Conservation (phyloP, 192 early-diverging fungal species). For the Rhizophagus sp. region DNA sequence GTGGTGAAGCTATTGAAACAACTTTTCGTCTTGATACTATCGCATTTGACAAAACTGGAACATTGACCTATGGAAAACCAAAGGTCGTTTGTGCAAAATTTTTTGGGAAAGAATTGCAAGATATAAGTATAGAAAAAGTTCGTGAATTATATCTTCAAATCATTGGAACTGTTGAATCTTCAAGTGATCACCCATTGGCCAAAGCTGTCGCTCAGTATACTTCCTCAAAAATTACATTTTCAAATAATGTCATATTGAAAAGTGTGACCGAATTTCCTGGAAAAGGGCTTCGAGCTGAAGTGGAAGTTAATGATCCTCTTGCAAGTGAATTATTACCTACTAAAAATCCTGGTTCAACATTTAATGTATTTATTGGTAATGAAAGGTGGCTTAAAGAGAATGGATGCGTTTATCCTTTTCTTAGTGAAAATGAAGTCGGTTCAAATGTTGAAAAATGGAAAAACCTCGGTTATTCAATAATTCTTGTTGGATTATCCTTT, state of each 20-base stretch:
- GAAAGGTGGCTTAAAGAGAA: conserved; percentile 66
- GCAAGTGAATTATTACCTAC: neutral
- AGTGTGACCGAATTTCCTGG: conserved; percentile 47
- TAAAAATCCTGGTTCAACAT: neutral
- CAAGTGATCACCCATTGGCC: conserved; percentile 74
- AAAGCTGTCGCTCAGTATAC: conserved; percentile 50
- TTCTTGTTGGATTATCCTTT: conserved; percentile 43
- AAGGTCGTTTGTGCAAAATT: conserved; percentile 48
- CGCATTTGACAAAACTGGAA: conserved; percentile 87
- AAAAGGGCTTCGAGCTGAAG: conserved; percentile 56
- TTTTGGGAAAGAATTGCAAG: neutral
- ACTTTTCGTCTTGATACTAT: conserved; percentile 61
- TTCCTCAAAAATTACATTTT: conserved; percentile 17
- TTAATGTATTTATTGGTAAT: conserved; percentile 56
- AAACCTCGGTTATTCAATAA: conserved; percentile 55
- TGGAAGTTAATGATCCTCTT: conserved; percentile 39
- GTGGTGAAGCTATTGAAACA: conserved; percentile 72
- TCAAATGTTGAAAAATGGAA: conserved; percentile 52
- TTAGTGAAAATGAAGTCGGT: conserved; percentile 24
- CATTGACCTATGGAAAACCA: conserved; percentile 72
- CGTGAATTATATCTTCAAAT: conserved; percentile 38
- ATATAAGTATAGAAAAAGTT: neutral
- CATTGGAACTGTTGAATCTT: conserved; percentile 47
- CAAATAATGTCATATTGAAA: neutral
- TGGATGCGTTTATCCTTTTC: conserved; percentile 38